Evolutionary conservation across 164 flowering plant genomes (phyloP), one percentile per base, ranked within the genome.

Genomic region (Stephania yunnanensis): DNA sequence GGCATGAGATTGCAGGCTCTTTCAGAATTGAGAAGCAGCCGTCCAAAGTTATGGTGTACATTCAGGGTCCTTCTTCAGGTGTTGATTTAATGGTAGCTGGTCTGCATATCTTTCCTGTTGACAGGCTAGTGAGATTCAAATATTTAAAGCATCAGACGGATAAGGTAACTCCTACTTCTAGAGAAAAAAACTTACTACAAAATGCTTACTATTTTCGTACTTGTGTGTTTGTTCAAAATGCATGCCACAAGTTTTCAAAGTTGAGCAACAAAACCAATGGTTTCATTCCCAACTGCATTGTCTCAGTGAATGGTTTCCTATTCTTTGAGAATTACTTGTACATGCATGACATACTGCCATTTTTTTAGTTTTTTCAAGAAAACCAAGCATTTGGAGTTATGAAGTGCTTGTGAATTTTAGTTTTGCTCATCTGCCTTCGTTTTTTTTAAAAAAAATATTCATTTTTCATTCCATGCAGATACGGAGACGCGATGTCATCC

Each of bases 1-100:
- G 99, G 99, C 95, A 92, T 85, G 99, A 95, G 84, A 82, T 95
- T 81, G 90, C 89, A 22, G 97, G 98, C 2, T 92, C 96, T 48
- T 95, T 95, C 69, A 87, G 99, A 84, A 87, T 95, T 22, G 99
- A 95, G 87, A 91, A 88, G 85, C 90, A 90, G 53, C 88, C 99
- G 10, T 64, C 86, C 10, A 92, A 91, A 83, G 88, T 92, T 68
- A 90, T 90, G 93, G 91, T 90, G 77, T 93, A 93, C 66, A 75
- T 95, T 61, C 98, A 93, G 80, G 99, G 99, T 77, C 99, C 99
- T 76, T 86, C 88, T 78, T 36, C 42, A 36, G 97, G 99, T 25
- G 85, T 93, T 68, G 92, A 91, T 80, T 80, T 95, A 22, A 95
- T 93, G 98, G 82, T 95, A 78, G 96, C 91, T 55, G 97, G 96